Evolutionary conservation across 441 rosid species (phyloP).

Genomic region (Brassica balearica): DNA sequence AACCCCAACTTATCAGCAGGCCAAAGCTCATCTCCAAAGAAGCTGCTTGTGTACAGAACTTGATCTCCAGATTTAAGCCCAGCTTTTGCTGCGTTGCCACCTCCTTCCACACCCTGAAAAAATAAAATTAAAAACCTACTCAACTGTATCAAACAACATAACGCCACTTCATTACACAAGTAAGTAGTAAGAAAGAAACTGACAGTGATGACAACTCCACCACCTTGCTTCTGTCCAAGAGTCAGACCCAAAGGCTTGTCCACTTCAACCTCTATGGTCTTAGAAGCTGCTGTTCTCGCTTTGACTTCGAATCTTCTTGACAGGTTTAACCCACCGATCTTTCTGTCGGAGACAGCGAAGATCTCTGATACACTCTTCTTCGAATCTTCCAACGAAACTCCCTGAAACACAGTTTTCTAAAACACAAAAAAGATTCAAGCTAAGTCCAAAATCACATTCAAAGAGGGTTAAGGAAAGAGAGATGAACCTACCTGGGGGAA

Average conservation of each 20-base stretch:
- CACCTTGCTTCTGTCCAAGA: constrained; percentile 85
- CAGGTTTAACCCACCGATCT: constrained; percentile 25
- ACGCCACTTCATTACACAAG: constrained; percentile 15
- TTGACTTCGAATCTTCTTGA: constrained; percentile 56
- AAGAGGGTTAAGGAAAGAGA: not conserved
- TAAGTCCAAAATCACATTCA: constrained; percentile 18
- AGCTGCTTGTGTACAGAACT: constrained; percentile 93
- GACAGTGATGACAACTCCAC: constrained; percentile 91
- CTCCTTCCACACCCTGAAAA: constrained; percentile 81
- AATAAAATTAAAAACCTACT: not conserved
- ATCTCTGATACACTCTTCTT: constrained; percentile 54
- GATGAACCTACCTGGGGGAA: not conserved
- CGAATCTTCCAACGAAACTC: constrained; percentile 68
- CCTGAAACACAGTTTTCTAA: constrained; percentile 68
- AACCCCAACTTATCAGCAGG: constrained; percentile 97
- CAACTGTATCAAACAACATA: not conserved
- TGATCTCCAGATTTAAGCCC: constrained; percentile 94
- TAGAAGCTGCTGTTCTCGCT: constrained; percentile 77
- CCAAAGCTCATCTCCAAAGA: constrained; percentile 99
- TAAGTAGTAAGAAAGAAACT: constrained; percentile 36
- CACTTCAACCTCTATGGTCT: constrained; percentile 85
- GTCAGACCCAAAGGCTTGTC: constrained; percentile 96
- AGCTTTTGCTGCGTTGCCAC: constrained; percentile 94
- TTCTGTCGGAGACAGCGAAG: constrained; percentile 47
- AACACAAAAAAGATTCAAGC: constrained; percentile 9